A percentile compares a stretch with the other conserved stretches of the same genome.
These are phyloP conservation scores for Penicillium bialowiezense DNA, from an alignment of 495 filamentous ascomycete genomes.

Conservation along the genomic window DNA sequence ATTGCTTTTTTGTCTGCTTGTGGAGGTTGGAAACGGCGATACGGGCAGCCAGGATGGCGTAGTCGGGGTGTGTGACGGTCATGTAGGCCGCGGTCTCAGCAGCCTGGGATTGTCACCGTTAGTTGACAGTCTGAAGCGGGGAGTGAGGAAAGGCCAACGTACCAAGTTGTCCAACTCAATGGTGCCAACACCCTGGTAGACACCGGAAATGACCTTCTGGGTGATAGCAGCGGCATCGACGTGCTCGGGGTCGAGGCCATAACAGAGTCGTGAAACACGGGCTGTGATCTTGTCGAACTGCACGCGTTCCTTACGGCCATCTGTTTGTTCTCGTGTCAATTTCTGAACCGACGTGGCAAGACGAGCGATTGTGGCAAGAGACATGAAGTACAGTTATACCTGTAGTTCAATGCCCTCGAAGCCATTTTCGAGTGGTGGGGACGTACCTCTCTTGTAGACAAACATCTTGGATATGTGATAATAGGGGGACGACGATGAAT, in stretches of 20 bases:
- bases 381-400: conserved; percentile 4
- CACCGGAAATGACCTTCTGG: conserved; percentile 98
- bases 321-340: conserved; percentile 46
- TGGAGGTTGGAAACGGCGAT: conserved; percentile 99
- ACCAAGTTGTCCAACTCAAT: conserved; percentile 96
- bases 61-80: conserved; percentile 98
- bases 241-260: conserved; percentile 93
- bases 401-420: neutral
- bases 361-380: neutral
- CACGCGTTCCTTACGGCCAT: conserved; percentile 99
- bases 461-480: conserved; percentile 54
- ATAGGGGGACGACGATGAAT: conserved; percentile 8
- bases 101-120: conserved; percentile 56
- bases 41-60: conserved; percentile 96
- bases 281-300: conserved; percentile 99
- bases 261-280: conserved; percentile 94
- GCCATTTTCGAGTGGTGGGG: no score
- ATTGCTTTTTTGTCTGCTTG: conserved; percentile 99
- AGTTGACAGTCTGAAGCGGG: conserved; percentile 1
- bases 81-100: conserved; percentile 99
- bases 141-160: conserved; percentile 34
- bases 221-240: conserved; percentile 98
- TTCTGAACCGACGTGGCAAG: conserved; percentile 24
- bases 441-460: conserved; percentile 69
- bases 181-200: conserved; percentile 97